Base-by-base conservation (phyloP, 352 stramenopile genomes). In the Globisporangium cystogenes region DNA sequence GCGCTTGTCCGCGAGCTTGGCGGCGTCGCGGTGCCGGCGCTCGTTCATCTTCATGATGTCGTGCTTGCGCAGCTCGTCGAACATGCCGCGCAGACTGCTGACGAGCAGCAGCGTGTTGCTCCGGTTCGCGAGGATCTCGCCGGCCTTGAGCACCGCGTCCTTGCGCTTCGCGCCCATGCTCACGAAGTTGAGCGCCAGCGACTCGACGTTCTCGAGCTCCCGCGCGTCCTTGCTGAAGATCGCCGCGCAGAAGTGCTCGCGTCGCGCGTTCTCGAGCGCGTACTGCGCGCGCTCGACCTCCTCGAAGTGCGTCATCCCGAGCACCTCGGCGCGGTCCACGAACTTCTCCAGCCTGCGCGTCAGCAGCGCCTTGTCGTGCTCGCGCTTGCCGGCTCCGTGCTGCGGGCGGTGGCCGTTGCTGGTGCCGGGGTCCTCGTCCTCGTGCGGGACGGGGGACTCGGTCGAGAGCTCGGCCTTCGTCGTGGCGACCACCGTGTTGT, bases 11-110 rank as follows among this genome's bases (percentile, higher is more conserved):
- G 71, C 51, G 18, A 78, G 63, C 57, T 89, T 87, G 1, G 60
- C 48, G 1, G 69, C 73, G 53, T 91, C 77, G 18, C 77, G 80
- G 6, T 67, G 69, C 3, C 80, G 61, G 36, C 78, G 72, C 35
- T 87, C 80, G 23, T 85, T 77, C 77, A 91, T 86, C 48, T 91
- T 91, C 51, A 81, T 75, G 5, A 91, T 65, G 37, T 91, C 80
- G 6, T 75, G 72, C 48, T 86, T 80, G 39, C 80, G 75, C 46
- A 88, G 59, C 45, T 89, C 72, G 42, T 91, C 76, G 56, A 91
- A 89, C 62, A 86, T 82, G 3, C 56, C 65, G 18, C 80, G 65
- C 20, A 91, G 63, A 45, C 67, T 87, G 26, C 65, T 75, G 2
- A 83, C 80, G 21, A 91, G 64, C 26, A 89, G 62, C 64, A 91